Evolutionary conservation across 352 stramenopile species (phyloP).

Genomic region (Globisporangium parvum): DNA sequence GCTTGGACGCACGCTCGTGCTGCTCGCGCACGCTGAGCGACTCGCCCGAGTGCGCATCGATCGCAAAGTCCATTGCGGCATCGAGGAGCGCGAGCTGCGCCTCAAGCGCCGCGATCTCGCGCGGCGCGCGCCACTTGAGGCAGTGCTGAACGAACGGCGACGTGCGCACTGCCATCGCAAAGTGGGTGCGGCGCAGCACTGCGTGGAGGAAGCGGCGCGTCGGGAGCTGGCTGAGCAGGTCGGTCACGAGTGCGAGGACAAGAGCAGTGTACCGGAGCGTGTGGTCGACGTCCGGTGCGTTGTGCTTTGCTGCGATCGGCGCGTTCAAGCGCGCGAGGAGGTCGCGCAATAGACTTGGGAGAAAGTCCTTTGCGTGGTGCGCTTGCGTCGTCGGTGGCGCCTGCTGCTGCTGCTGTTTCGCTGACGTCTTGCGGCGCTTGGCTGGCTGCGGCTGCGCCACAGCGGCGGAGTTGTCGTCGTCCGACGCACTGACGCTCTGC

Average conservation of each 20-base stretch:
- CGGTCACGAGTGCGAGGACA: constrained; percentile 74
- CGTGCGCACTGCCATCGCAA: constrained; percentile 33
- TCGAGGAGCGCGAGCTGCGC: constrained; percentile 67
- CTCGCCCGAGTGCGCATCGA: constrained; percentile 80
- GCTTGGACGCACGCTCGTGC: constrained; percentile 33
- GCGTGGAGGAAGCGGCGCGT: constrained; percentile 83
- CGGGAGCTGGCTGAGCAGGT: constrained; percentile 85
- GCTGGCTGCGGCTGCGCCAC: constrained; percentile 13
- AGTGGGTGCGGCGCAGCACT: constrained; percentile 59
- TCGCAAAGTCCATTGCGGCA: constrained; percentile 62
- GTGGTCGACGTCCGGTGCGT: constrained; percentile 6
- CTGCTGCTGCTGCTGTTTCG: not conserved
- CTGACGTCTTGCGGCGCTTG: constrained; percentile 33
- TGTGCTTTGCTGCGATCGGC: constrained; percentile 13
- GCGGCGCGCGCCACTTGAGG: constrained; percentile 26
- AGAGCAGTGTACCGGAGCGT: constrained; percentile 39
- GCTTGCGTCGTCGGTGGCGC: not conserved
- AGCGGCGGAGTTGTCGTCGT: not conserved
- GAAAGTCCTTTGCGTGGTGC: constrained; percentile 24
- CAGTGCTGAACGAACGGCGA: constrained; percentile 36
- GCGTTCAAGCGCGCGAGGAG: constrained; percentile 36
- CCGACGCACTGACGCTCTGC: constrained; percentile 27
- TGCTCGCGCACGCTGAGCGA: constrained; percentile 48
- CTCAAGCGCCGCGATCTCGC: constrained; percentile 36
- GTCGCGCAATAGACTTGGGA: constrained; percentile 33